Evolutionary conservation across 2,329 filamentous ascomycete genomes (phyloP).

Genomic region (Grosmannia huntii): DNA sequence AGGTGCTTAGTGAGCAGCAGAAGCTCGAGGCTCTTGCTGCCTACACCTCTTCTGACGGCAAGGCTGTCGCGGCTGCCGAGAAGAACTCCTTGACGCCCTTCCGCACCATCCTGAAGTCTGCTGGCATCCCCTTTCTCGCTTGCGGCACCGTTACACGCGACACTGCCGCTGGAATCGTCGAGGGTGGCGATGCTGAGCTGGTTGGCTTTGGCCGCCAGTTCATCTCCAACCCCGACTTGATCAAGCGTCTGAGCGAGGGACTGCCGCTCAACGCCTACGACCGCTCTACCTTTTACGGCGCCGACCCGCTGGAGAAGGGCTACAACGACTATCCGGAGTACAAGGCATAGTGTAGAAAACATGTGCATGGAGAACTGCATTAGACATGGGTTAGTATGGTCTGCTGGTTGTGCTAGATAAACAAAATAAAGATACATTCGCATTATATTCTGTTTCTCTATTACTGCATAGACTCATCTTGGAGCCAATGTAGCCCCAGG

Average conservation of each 20-base stretch:
- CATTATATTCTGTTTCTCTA: no score
- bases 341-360: not conserved
- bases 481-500: slow-evolving; percentile 13
- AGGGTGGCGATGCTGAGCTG: slow-evolving; percentile 13
- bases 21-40: slow-evolving; percentile 31
- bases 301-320: slow-evolving; percentile 21
- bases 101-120: slow-evolving; percentile 31
- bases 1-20: slow-evolving; percentile 17
- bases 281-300: slow-evolving; percentile 25
- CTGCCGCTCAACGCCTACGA: slow-evolving; percentile 25
- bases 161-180: slow-evolving; percentile 15
- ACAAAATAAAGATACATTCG: not conserved
- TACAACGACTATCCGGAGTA: slow-evolving; percentile 25
- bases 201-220: slow-evolving; percentile 29
- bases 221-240: slow-evolving; percentile 31
- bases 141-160: slow-evolving; percentile 17
- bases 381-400: no score
- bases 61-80: not conserved
- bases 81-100: slow-evolving; percentile 10
- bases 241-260: slow-evolving; percentile 24
- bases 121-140: slow-evolving; percentile 23
- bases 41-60: slow-evolving; percentile 24
- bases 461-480: slow-evolving; percentile 14
- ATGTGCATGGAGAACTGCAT: no score
- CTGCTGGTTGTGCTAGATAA: no score